Evolutionary conservation across 2,329 filamentous ascomycete species (phyloP).

Genomic region (Fusarium phyllophilum): DNA sequence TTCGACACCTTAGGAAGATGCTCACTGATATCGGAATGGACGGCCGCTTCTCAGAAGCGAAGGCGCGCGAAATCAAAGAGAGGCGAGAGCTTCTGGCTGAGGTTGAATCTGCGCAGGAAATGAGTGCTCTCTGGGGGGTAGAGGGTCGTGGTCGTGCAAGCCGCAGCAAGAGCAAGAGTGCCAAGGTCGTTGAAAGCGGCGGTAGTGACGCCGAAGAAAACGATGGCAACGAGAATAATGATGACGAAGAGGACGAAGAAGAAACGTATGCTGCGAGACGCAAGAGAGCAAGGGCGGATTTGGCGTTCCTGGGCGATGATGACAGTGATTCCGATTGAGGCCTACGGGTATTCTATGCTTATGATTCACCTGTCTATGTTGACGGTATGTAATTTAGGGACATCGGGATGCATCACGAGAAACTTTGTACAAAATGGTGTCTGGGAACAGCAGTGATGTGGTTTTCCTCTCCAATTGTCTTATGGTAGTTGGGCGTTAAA

Average conservation of each 20-base stretch:
- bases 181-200: constrained; percentile 48
- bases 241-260: constrained; percentile 43
- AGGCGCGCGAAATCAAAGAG: constrained; percentile 88
- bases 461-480: constrained; percentile 9
- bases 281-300: constrained; percentile 60
- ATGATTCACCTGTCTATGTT: constrained; percentile 3
- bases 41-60: constrained; percentile 86
- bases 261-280: constrained; percentile 57
- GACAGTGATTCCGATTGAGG: constrained; percentile 72
- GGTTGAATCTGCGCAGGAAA: constrained; percentile 84
- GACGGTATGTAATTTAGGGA: constrained; percentile 5
- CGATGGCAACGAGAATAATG: constrained; percentile 33
- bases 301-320: constrained; percentile 74
- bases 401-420: constrained; percentile 27
- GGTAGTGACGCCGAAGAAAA: constrained; percentile 42
- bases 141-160: constrained; percentile 55
- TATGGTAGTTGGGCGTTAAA: constrained; percentile 23
- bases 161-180: constrained; percentile 48
- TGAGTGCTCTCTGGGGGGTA: constrained; percentile 80
- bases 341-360: neutral
- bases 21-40: constrained; percentile 86
- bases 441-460: neutral
- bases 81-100: constrained; percentile 85
- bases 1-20: constrained; percentile 81
- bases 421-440: constrained; percentile 25